These are phyloP conservation scores for Mucor saturninus DNA, from an alignment of 371 early-diverging fungal species.

Conservation along the genomic window DNA sequence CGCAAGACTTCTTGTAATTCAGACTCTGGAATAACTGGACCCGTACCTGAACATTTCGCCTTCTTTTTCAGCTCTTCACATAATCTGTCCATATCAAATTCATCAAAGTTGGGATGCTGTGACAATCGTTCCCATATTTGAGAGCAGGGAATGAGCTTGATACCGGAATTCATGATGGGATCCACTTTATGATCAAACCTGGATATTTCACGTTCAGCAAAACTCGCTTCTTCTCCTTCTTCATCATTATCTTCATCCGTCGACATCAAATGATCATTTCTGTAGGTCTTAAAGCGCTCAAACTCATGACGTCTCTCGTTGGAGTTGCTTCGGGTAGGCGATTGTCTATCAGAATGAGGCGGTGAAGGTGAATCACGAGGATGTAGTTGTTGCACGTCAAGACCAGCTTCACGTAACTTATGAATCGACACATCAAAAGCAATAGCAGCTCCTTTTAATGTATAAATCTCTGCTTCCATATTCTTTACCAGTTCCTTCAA, in stretches of 20 bases:
- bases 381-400: conserved; percentile 16
- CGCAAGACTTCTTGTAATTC: conserved; percentile 43
- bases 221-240: conserved; percentile 13
- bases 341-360: background rate
- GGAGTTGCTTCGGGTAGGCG: conserved; percentile 3
- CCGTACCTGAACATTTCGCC: conserved; percentile 62
- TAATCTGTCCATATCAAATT: conserved; percentile 40
- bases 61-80: conserved; percentile 58
- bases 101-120: conserved; percentile 63
- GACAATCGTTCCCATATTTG: conserved; percentile 61
- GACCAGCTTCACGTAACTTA: conserved; percentile 26
- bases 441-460: conserved; percentile 32
- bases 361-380: conserved; percentile 7
- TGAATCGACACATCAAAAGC: conserved; percentile 31
- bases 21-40: conserved; percentile 53
- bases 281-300: background rate
- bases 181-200: conserved; percentile 24
- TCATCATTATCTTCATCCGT: conserved; percentile 14
- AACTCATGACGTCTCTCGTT: background rate
- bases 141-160: conserved; percentile 39
- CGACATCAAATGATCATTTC: background rate
- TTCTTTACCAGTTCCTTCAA: conserved; percentile 41
- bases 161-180: conserved; percentile 13
- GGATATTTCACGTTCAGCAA: conserved; percentile 23
- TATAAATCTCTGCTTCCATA: conserved; percentile 50